Base-by-base conservation (phyloP, 1,139 yeast species). In the Geotrichum phurueaensis region DNA sequence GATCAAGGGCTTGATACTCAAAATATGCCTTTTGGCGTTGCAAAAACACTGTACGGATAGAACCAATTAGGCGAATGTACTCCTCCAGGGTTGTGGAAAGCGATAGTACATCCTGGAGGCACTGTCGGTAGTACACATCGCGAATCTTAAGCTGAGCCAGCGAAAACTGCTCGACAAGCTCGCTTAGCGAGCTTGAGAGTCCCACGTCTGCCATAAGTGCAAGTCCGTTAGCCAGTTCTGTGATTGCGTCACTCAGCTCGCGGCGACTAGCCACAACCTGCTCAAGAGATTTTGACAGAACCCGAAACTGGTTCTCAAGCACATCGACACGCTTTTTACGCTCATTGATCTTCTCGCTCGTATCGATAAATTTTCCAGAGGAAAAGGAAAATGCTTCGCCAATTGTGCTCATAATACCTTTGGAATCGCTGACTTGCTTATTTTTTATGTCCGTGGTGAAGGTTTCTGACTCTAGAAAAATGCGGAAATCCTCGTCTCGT, bases 41-140 rank as follows among this genome's bases (percentile, higher is more conserved):
- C 53, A 85, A 84, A 66, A 94, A 86, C 0, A 89, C 84, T 53
- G 84, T 81, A 66, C 87, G 83, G 51, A 91, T 83, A 29, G 96
- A 89, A 3, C 87, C 86, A 47, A 94, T 83, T 22, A 87, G 78
- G 56, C 98, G 81, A 59, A 86, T 78, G 71, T 94, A 92, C 70
- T 92, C 98, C 70, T 92, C 97, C 50, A 94, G 78, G 0, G 96
- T 89, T 50, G 89, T 83, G 1, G 97, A 96, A 58, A 94, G 76
- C 0, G 97, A 90, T 64, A 94, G 76, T 68, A 91, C 84, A 68
- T 94, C 98, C 72, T 91, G 97, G 71, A 89, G 73, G 64, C 92
- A 87, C 63, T 88, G 84, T 61, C 97, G 82, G 65, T 87, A 92
- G 62, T 90, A 78, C 59, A 90, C 79, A 60, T 89, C 96, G 67